A percentile compares a stretch with the other conserved stretches of the same genome.
phyloP scores from a whole-genome alignment of 1,284 basidiomycete species.

The Trichosporon coremiiforme region DNA sequence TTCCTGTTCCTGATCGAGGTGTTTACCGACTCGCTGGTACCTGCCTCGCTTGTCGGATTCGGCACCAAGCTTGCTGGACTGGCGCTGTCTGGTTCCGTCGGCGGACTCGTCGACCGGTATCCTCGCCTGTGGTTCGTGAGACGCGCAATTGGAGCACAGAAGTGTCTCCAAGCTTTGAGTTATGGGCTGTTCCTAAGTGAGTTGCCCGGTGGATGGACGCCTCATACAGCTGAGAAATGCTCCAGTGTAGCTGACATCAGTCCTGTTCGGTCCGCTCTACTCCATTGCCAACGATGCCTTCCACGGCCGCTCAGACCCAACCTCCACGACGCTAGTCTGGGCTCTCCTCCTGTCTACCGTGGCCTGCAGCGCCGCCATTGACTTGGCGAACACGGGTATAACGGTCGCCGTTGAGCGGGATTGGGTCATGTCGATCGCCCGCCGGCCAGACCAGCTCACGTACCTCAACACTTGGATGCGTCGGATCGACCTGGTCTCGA shows the following conservation, averaged over 20 bases:
- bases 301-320: constrained; percentile 26
- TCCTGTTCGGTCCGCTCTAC: constrained; percentile 49
- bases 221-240: too few relatives aligned
- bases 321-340: constrained; percentile 28
- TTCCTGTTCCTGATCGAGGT: constrained; percentile 53
- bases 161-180: constrained; percentile 48
- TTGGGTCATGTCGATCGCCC: constrained; percentile 58
- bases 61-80: constrained; percentile 55
- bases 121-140: constrained; percentile 47
- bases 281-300: constrained; percentile 36
- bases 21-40: constrained; percentile 53
- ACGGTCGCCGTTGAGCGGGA: constrained; percentile 59
- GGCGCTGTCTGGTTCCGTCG: constrained; percentile 53
- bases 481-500: constrained; percentile 58
- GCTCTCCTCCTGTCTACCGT: constrained; percentile 52
- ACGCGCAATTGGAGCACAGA: constrained; percentile 54
- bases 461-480: constrained; percentile 56
- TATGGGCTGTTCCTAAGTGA: constrained; percentile 54
- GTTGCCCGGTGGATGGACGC: not conserved
- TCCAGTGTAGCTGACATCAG: constrained; percentile 11
- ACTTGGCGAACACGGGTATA: constrained; percentile 56
- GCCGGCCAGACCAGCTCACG: constrained; percentile 41
- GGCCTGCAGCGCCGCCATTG: constrained; percentile 44
- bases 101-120: constrained; percentile 53
- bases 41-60: constrained; percentile 59